phyloP scores from a whole-genome alignment of 2,329 filamentous ascomycete species.

The Cordyceps farinosa region DNA sequence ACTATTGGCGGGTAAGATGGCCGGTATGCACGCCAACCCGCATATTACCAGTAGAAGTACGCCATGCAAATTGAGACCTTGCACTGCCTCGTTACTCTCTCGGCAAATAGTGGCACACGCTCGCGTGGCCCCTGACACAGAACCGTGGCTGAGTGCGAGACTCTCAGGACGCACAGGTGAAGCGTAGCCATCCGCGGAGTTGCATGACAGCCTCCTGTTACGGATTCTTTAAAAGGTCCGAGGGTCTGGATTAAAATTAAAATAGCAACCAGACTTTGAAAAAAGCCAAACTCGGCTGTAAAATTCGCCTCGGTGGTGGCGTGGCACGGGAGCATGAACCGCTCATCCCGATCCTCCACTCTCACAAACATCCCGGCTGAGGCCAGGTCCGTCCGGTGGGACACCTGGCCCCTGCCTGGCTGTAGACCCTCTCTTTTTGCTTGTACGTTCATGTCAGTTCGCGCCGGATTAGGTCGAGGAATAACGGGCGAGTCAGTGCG shows the following conservation, averaged over 20 bases:
- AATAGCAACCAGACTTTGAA: neutral
- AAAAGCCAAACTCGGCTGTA: no score
- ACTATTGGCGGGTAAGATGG: slow-evolving; percentile 8
- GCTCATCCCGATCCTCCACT: neutral
- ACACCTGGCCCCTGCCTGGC: neutral
- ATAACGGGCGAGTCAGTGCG: neutral
- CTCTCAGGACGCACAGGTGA: neutral
- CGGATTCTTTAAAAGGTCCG: neutral
- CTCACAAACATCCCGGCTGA: neutral
- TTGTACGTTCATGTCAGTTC: neutral
- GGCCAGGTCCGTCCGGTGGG: neutral
- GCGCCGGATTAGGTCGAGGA: neutral
- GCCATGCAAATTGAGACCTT: neutral
- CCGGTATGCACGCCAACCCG: neutral
- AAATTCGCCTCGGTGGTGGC: neutral
- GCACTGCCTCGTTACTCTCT: neutral
- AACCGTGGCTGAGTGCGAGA: neutral
- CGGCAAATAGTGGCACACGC: slow-evolving; percentile 1
- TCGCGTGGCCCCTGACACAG: neutral
- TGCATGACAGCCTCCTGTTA: neutral
- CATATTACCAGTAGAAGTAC: neutral
- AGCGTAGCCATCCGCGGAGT: neutral
- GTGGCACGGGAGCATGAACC: slow-evolving; percentile 1
- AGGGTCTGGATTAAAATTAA: neutral
- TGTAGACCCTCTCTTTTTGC: neutral